These are phyloP conservation scores for Saksenaea oblongispora DNA, from an alignment of 371 early-diverging fungal genomes.

Conservation along the genomic window DNA sequence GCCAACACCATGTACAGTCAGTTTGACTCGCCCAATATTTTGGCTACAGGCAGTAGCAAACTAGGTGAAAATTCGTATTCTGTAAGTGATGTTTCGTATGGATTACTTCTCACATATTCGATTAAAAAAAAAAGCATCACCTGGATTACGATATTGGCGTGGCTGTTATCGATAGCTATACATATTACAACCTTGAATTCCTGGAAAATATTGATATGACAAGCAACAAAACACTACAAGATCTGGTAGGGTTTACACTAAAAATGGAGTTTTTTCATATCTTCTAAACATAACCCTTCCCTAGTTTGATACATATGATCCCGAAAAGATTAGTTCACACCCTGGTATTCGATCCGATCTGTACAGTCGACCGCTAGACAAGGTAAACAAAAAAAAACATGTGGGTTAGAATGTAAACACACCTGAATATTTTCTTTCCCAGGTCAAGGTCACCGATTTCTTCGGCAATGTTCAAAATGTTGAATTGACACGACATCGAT, in stretches of 20 bases:
- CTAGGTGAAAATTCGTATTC: constrained; percentile 93
- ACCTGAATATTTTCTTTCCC: not conserved
- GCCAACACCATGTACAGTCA: constrained; percentile 93
- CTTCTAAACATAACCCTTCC: not conserved
- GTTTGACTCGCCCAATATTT: constrained; percentile 89
- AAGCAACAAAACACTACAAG: constrained; percentile 72
- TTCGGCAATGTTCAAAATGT: constrained; percentile 92
- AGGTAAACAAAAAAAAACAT: constrained; percentile 35
- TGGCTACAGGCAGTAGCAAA: constrained; percentile 87
- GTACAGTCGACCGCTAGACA: constrained; percentile 70
- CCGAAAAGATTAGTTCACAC: constrained; percentile 70
- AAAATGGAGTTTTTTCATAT: not conserved
- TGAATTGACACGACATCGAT: constrained; percentile 66
- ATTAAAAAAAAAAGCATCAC: too few species aligned
- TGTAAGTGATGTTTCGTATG: constrained; percentile 31
- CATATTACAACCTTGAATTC: constrained; percentile 89
- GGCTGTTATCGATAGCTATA: constrained; percentile 95
- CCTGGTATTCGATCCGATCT: constrained; percentile 86
- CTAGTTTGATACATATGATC: constrained; percentile 83
- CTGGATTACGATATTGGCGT: constrained; percentile 91
- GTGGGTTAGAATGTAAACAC: constrained; percentile 8
- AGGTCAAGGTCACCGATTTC: constrained; percentile 89
- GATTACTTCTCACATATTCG: too few species aligned
- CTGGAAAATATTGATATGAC: constrained; percentile 83
- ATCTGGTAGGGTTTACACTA: constrained; percentile 57